These are phyloP conservation scores for Cercophora scortea DNA, from an alignment of 495 filamentous ascomycete genomes.

Conservation along the genomic window DNA sequence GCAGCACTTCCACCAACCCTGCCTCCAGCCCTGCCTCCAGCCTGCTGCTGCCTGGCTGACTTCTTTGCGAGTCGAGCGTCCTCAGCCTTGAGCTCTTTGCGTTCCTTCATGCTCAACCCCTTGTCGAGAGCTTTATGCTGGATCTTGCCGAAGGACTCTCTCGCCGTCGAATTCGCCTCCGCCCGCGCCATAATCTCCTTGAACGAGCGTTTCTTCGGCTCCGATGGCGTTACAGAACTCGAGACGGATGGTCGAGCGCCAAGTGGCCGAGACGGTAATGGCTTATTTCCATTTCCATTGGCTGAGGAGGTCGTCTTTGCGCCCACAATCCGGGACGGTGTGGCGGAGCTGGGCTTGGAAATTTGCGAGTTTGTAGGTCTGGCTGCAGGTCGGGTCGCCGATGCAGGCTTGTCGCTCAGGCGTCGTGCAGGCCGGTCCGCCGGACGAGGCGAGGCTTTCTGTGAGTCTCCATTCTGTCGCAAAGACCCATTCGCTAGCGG, in stretches of 20 bases:
- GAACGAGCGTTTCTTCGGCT: conserved; percentile 56
- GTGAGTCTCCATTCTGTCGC: conserved; percentile 6
- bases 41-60: neutral
- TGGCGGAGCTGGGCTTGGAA: neutral
- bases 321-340: neutral
- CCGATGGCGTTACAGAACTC: conserved; percentile 20
- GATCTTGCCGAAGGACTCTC: conserved; percentile 44
- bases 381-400: neutral
- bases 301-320: neutral
- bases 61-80: conserved; percentile 16
- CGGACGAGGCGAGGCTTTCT: conserved; percentile 11
- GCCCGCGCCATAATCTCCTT: conserved; percentile 62
- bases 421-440: conserved; percentile 1
- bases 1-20: conserved; percentile 13
- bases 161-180: conserved; percentile 41
- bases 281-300: conserved; percentile 1
- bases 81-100: conserved; percentile 33
- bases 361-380: neutral
- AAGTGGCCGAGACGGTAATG: conserved; percentile 11
- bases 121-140: conserved; percentile 48
- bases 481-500: conserved; percentile 7
- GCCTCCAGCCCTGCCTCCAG: conserved; percentile 14
- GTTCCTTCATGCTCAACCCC: conserved; percentile 35
- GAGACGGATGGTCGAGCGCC: conserved; percentile 9
- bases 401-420: neutral